Evolutionary conservation across 768 basidiomycete genomes (phyloP), one percentile per base, ranked within the genome.

Genomic region (Daedalea quercina): DNA sequence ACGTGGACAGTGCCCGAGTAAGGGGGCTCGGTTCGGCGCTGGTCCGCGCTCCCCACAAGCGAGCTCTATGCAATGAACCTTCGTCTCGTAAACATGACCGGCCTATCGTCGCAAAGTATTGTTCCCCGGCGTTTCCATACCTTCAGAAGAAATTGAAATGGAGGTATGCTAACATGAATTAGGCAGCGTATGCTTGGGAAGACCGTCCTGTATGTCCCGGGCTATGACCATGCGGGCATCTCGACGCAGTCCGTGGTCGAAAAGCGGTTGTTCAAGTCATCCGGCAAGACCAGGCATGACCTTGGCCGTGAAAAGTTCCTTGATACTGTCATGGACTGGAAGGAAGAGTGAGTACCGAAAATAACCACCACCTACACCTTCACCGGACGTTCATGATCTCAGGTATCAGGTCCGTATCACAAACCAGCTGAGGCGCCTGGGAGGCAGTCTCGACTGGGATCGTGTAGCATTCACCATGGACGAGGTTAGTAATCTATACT

Each of bases 181-280:
- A 93, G 90, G 92, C 92, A 94, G 67, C 91, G 95, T 31, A 99
- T 98, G 96, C 72, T 87, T 37, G 95, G 95, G 1, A 90, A 85
- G 70, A 91, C 90, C 9, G 87, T 89, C 0, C 74, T 98, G 0
- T 98, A 87, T 63, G 80, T 85, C 1, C 96, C 96, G 0, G 96
- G 96, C 15, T 99, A 94, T 64, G 96, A 99, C 69, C 96, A 99
- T 62, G 96, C 96, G 0, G 94, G 95, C 53, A 98, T 99, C 55
- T 94, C 94, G 0, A 98, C 96, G 0, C 96, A 99, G 69, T 90
- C 90, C 43, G 95, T 99, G 15, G 95, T 98, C 1, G 96, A 98
- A 68, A 93, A 92, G 67, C 79, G 94, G 17, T 64, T 98, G 31
- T 87, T 81, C 73, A 99, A 95, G 71, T 68, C 79, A 1, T 76